Evolutionary conservation across 2,329 filamentous ascomycete genomes (phyloP).

Genomic region (Corinectria fuckeliana): DNA sequence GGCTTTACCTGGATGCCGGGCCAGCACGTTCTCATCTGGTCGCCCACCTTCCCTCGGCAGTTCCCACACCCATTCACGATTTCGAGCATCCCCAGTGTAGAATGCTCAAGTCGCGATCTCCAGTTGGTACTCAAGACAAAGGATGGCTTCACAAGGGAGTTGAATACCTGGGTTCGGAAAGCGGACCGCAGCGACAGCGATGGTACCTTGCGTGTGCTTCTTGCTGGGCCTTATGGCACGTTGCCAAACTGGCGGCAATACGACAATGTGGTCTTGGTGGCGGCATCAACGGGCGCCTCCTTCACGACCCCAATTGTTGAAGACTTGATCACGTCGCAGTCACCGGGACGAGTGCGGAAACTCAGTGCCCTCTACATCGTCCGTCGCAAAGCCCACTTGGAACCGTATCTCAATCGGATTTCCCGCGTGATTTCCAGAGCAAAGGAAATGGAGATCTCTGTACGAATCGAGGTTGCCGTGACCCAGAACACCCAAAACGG

Average conservation of each 20-base stretch:
- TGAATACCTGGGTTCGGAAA: constrained; percentile 34
- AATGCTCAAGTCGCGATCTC: constrained; percentile 25
- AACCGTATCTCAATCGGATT: constrained; percentile 29
- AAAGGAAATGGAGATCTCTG: constrained; percentile 33
- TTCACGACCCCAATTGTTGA: constrained; percentile 35
- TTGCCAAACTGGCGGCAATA: constrained; percentile 35
- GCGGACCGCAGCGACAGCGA: constrained; percentile 16
- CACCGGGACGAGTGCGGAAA: constrained; percentile 29
- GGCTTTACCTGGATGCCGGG: constrained; percentile 33
- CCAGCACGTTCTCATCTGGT: constrained; percentile 38
- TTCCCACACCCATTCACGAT: constrained; percentile 38
- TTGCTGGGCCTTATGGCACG: constrained; percentile 32
- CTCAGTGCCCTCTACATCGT: constrained; percentile 33
- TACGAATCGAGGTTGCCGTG: constrained; percentile 31
- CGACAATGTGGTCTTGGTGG: constrained; percentile 31
- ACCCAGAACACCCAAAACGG: constrained; percentile 17
- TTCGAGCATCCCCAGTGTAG: constrained; percentile 15
- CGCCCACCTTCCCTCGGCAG: constrained; percentile 32
- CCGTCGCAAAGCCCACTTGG: constrained; percentile 25
- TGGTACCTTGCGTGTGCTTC: constrained; percentile 25
- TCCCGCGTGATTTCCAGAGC: constrained; percentile 21
- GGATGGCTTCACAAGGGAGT: constrained; percentile 26
- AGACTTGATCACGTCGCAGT: constrained; percentile 25
- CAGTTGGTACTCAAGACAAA: constrained; percentile 35
- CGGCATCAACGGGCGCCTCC: constrained; percentile 33